Percentiles rank a stretch among this genome's conserved stretches.
phyloP scores from a whole-genome alignment of 441 rosid genomes.

The Croton setiger region DNA sequence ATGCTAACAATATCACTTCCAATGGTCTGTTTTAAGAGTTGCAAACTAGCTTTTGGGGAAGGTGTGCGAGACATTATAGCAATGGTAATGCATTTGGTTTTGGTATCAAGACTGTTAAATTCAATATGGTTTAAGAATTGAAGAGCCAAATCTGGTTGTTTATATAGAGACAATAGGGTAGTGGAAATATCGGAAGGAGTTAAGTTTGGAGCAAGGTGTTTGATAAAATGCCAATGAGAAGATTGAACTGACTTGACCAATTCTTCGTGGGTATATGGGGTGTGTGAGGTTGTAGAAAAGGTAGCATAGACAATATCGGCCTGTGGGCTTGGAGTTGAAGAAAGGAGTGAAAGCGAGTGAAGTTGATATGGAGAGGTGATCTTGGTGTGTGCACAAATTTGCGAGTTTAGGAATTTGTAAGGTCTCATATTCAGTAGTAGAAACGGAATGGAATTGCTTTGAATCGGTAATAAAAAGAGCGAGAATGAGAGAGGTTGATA shows the following conservation, averaged over 20 bases:
- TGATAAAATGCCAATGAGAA: constrained; percentile 78
- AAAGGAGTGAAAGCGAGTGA: constrained; percentile 22
- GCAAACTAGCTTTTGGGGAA: constrained; percentile 51
- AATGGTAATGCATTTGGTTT: constrained; percentile 59
- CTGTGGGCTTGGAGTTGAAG: constrained; percentile 24
- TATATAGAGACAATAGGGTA: constrained; percentile 43
- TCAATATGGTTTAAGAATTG: constrained; percentile 46
- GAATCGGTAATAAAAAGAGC: not conserved
- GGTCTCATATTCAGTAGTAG: constrained; percentile 29
- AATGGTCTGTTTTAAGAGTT: constrained; percentile 47
- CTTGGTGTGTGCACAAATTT: constrained; percentile 8
- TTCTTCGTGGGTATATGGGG: constrained; percentile 1
- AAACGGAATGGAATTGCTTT: not conserved
- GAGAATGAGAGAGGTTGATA: not conserved
- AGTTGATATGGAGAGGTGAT: constrained; percentile 16
- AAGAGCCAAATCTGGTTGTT: constrained; percentile 55
- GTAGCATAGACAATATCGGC: constrained; percentile 13
- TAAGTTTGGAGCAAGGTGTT: constrained; percentile 45
- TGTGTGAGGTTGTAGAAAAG: constrained; percentile 12
- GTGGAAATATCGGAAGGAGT: constrained; percentile 42
- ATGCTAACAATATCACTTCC: constrained; percentile 22
- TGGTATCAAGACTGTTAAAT: constrained; percentile 36
- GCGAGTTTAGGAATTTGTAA: constrained; percentile 11
- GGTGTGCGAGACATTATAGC: constrained; percentile 52
- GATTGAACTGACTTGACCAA: constrained; percentile 35